Evolutionary conservation across 805 yeast genomes (phyloP).

Genomic region (Tetrapisispora pingtungensis): DNA sequence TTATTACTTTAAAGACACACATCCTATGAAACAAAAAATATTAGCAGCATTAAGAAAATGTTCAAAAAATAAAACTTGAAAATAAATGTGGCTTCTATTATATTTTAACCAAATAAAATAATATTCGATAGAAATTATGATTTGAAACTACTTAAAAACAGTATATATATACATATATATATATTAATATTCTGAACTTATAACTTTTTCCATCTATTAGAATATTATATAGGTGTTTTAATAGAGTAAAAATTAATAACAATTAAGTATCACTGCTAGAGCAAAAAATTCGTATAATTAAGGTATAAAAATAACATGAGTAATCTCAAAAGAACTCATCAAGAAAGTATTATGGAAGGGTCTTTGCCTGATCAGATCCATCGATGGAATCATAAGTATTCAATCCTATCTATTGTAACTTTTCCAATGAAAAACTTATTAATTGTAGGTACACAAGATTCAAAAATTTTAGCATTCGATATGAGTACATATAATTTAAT

Average conservation of each 20-base stretch:
- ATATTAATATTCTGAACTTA: too few relatives aligned
- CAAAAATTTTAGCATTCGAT: slow-evolving; percentile 64
- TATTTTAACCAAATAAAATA: too few relatives aligned
- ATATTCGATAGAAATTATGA: too few relatives aligned
- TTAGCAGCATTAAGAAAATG: background rate
- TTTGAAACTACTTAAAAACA: too few relatives aligned
- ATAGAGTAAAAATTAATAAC: too few relatives aligned
- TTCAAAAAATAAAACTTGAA: background rate
- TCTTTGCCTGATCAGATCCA: slow-evolving; percentile 38
- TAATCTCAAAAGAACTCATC: background rate
- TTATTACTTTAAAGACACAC: too few relatives aligned
- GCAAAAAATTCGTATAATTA: too few relatives aligned
- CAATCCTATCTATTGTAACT: slow-evolving; percentile 62
- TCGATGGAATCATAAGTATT: slow-evolving; percentile 63
- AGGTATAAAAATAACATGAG: background rate
- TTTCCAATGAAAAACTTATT: slow-evolving; percentile 48
- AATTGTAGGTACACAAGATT: slow-evolving; percentile 88
- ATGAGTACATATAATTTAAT: slow-evolving; percentile 46
- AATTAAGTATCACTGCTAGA: too few relatives aligned
- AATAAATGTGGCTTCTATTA: background rate
- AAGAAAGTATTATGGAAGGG: background rate
- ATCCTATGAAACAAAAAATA: too few relatives aligned
- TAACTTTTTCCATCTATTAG: too few relatives aligned
- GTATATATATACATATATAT: too few relatives aligned
- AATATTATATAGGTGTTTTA: too few relatives aligned